Base-by-base conservation (phyloP, 2,329 filamentous ascomycete species). In the Fusarium denticulatum region DNA sequence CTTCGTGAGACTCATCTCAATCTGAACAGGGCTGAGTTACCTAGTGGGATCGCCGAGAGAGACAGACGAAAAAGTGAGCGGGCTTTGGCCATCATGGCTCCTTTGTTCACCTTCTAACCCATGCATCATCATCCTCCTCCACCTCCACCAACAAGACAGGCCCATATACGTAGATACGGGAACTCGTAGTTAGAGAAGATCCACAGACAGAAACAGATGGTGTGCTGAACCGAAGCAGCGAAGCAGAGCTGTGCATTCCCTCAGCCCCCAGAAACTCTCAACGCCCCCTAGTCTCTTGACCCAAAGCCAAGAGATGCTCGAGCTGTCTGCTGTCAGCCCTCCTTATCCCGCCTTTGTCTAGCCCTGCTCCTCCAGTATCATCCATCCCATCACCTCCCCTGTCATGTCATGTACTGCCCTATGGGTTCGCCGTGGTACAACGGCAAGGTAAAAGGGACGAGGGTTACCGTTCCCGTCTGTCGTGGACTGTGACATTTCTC, bases 291-390 rank as follows among this genome's bases (percentile, higher is more conserved):
- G 34, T 37, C 50, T 28, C 16, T 53, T 26, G 50, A 28, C 36
- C 14, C 34, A 50, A 70, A 49, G 47, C 26, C 42, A 37, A 39
- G 57, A 39, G 43, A 50, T 58, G 56, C 42, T 58, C 32, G n/a
- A 26, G 30, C 55, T 47, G 34, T 55, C 34, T 39, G 64, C 63
- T 71, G 67, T 72, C 62, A 67, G 60, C 53, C 56, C 60, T 62
- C 42, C 64, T 60, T 65, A 37, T 67, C 71, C 62, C 64, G 58
- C 65, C 76, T 77, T 74, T 67, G 74, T 66, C 56, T 45, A 60
- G 57, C 50, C 20, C 50, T 55, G 50, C 34, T 64, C n/a, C 24
- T 45, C 34, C 34, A 39, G 47, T 28, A 40, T 60, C 28, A 10
- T 47, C 45, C 26, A 15, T 46, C 24, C 24, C 24, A 8, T 43